A percentile compares a stretch with the other conserved stretches of the same genome.
These are phyloP conservation scores for Xylariaceae sp. DNA, from an alignment of 2,329 filamentous ascomycete genomes.

Conservation along the genomic window DNA sequence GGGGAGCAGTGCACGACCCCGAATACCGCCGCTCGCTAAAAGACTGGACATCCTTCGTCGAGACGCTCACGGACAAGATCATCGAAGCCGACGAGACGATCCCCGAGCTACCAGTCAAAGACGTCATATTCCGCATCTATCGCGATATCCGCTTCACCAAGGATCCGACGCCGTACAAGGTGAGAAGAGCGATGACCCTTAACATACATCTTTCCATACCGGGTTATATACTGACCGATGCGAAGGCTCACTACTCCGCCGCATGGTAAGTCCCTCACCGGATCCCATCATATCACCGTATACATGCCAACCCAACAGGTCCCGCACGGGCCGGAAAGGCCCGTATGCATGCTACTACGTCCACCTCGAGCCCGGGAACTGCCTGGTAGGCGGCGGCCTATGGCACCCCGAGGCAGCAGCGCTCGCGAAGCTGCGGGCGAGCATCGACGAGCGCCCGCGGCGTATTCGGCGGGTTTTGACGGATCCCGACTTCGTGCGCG, in stretches of 20 bases:
- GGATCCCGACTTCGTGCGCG: conserved; percentile 55
- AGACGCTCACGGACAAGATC: conserved; percentile 65
- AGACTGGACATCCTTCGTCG: conserved; percentile 78
- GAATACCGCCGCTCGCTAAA: conserved; percentile 74
- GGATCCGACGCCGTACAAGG: conserved; percentile 85
- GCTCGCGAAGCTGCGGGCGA: conserved; percentile 64
- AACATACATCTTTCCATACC: background rate
- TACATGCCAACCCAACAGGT: conserved; percentile 50
- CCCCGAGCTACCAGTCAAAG: conserved; percentile 80
- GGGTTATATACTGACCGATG: too few relatives aligned
- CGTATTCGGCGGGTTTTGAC: conserved; percentile 65
- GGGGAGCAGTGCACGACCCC: conserved; percentile 62
- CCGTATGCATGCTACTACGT: conserved; percentile 87
- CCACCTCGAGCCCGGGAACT: conserved; percentile 68
- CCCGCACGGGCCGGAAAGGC: conserved; percentile 80
- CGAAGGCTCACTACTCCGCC: conserved; percentile 79
- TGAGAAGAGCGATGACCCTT: conserved; percentile 35
- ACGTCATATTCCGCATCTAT: conserved; percentile 84
- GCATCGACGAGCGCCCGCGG: conserved; percentile 69
- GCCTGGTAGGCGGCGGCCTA: conserved; percentile 75
- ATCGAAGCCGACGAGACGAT: conserved; percentile 73
- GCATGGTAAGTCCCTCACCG: conserved; percentile 61
- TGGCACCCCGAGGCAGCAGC: conserved; percentile 70
- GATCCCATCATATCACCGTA: too few relatives aligned
- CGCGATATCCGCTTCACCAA: conserved; percentile 80